These are phyloP conservation scores for Trichophyton mentagrophytes DNA, from an alignment of 2,329 filamentous ascomycete genomes.

Conservation along the genomic window DNA sequence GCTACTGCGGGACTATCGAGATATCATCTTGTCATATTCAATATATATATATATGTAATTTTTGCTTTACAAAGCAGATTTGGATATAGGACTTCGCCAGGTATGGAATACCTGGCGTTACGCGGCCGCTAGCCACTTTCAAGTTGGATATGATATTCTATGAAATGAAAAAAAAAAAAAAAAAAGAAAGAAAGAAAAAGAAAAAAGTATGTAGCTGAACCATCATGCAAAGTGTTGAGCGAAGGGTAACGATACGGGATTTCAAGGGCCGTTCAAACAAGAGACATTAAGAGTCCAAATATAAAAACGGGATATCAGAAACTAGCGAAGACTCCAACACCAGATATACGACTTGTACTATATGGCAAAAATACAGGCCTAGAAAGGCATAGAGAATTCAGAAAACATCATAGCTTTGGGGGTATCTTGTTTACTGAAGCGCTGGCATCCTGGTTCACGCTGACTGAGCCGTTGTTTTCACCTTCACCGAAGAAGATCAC, in stretches of 20 bases:
- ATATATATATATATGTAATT: no score
- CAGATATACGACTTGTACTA: background rate
- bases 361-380: background rate
- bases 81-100: no score
- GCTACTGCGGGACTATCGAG: no score
- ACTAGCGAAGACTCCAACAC: background rate
- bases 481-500: slow-evolving; percentile 95
- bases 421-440: slow-evolving; percentile 41
- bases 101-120: no score
- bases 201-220: background rate
- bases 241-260: background rate
- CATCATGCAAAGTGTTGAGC: background rate
- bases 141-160: background rate
- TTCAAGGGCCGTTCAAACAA: no score
- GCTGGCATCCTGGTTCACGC: slow-evolving; percentile 76
- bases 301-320: no score
- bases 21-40: no score
- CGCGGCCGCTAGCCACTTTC: no score
- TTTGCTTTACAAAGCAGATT: no score
- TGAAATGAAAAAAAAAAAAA: no score
- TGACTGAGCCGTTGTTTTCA: slow-evolving; percentile 60
- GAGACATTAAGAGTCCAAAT: no score
- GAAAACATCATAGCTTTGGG: slow-evolving; percentile 35
- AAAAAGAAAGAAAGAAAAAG: no score
- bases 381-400: background rate